Evolutionary conservation across 78 protist genomes (phyloP).

Genomic region (Dictyostelium firmibasis): DNA sequence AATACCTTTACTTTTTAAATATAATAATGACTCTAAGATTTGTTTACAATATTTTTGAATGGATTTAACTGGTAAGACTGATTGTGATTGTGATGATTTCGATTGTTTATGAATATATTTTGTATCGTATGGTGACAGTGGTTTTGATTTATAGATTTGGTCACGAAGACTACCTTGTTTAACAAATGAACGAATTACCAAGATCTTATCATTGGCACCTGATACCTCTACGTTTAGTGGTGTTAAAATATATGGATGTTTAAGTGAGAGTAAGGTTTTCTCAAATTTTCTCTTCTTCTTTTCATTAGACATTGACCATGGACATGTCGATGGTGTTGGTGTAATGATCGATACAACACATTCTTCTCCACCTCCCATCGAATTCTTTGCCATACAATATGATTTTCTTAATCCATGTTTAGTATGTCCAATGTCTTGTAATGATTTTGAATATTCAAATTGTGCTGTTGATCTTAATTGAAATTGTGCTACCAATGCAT

Average conservation of each 20-base stretch:
- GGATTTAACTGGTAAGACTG: constrained; percentile 1
- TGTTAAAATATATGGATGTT: constrained; percentile 33
- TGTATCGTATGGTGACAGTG: constrained; percentile 18
- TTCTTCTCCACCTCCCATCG: not conserved
- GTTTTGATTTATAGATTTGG: constrained; percentile 43
- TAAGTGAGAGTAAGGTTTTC: constrained; percentile 18
- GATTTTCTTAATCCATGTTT: constrained; percentile 70
- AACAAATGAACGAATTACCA: not conserved
- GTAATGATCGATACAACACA: constrained; percentile 16
- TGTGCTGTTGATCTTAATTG: constrained; percentile 74
- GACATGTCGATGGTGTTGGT: constrained; percentile 38
- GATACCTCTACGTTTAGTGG: constrained; percentile 8
- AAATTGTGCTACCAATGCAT: constrained; percentile 34
- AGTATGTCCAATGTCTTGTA: constrained; percentile 52
- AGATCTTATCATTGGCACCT: constrained; percentile 52
- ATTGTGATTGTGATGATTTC: not conserved
- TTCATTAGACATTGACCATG: constrained; percentile 69
- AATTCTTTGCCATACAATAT: constrained; percentile 22
- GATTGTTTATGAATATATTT: constrained; percentile 46
- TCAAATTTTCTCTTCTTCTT: constrained; percentile 32
- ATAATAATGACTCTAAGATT: constrained; percentile 37
- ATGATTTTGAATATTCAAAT: constrained; percentile 44
- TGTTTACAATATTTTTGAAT: constrained; percentile 39
- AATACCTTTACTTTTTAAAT: constrained; percentile 43
- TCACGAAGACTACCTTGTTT: constrained; percentile 44